Percentiles rank a stretch among this genome's conserved stretches.
Conservation (phyloP, 306 rosid species). For the Prosopis cineraria region DNA sequence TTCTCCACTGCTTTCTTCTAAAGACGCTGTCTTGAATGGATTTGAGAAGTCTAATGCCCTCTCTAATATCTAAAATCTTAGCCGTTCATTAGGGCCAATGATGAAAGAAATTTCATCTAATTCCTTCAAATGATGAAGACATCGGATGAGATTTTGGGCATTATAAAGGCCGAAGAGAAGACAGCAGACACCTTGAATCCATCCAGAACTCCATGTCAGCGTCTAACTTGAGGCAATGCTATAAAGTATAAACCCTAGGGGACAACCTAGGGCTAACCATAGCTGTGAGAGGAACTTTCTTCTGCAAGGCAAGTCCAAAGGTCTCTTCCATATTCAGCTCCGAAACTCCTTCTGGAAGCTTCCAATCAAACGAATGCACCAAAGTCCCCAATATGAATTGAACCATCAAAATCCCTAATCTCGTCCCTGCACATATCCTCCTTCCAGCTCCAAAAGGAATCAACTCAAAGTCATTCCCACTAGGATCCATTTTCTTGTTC, state of each 20-base stretch:
- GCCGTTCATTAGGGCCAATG: no score
- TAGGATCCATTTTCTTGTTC: constrained; percentile 30
- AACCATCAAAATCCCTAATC: constrained; percentile 11
- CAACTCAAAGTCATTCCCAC: constrained; percentile 37
- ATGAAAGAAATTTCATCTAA: no score
- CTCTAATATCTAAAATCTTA: no score
- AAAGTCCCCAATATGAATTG: constrained; percentile 3
- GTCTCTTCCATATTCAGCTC: constrained; percentile 12
- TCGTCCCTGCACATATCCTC: constrained; percentile 35
- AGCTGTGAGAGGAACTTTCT: neutral
- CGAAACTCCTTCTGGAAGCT: neutral
- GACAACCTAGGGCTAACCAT: constrained; percentile 4
- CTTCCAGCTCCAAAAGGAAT: constrained; percentile 46
- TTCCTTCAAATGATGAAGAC: no score
- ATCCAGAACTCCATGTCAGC: neutral
- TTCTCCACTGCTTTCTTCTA: no score
- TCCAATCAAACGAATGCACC: constrained; percentile 19
- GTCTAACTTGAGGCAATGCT: neutral
- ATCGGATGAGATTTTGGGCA: no score
- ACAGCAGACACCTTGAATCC: no score
- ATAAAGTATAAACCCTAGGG: neutral
- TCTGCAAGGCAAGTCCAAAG: constrained; percentile 15
- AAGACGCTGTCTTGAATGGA: no score
- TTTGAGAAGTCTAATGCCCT: no score
- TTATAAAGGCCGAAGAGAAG: no score